Base-by-base conservation (phyloP, 2,329 filamentous ascomycete genomes). In the Aspergillus sp. region DNA sequence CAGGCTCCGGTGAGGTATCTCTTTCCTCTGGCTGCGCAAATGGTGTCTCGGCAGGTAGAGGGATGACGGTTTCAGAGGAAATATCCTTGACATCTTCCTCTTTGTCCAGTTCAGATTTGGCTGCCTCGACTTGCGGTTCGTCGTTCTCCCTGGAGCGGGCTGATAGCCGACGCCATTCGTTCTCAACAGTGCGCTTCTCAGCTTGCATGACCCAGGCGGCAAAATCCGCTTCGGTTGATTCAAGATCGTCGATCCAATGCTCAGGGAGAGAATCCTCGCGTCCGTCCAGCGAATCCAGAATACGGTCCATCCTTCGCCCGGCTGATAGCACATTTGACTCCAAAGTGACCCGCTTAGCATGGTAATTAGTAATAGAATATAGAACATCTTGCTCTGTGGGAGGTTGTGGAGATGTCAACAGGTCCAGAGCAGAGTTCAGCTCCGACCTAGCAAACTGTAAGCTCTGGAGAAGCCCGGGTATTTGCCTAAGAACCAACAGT, bases 251-350 rank as follows among this genome's bases (percentile, higher is more conserved):
- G 59, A 98, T 87, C 95, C 94, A 99, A 30, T 81, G 75, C 46
- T 96, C 91, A 0, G 95, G 95, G 9, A 99, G 80, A 0, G 90
- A 92, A 71, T 99, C 95, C 48, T 90, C 84, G 58, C 88, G 84
- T 1, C 92, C 93, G 76, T 98, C 95, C 2, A 98, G 82, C 34
- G 87, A 84, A 76, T 99, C 93, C 15, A 99, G 84, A 85, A 97
- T 92, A 54, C 84, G 86, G 74, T 99, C 95, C 64, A 98, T 82
- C 45, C 88, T 84, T 52, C 85, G 85, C 0, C 92, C 94, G 0
- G 93, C 84, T 41, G 83, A 83, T 15, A 85, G 82, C 38, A 97
- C 87, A 67, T 90, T 91, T 34, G 84, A 80, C 60, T 90, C 87
- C 34, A 98, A 80, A 8, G 87, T 82, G 2, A 85, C 76, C 53